These are phyloP conservation scores for Phyllosticta ampelicida DNA, from an alignment of 2,329 filamentous ascomycete species.

Conservation along the genomic window DNA sequence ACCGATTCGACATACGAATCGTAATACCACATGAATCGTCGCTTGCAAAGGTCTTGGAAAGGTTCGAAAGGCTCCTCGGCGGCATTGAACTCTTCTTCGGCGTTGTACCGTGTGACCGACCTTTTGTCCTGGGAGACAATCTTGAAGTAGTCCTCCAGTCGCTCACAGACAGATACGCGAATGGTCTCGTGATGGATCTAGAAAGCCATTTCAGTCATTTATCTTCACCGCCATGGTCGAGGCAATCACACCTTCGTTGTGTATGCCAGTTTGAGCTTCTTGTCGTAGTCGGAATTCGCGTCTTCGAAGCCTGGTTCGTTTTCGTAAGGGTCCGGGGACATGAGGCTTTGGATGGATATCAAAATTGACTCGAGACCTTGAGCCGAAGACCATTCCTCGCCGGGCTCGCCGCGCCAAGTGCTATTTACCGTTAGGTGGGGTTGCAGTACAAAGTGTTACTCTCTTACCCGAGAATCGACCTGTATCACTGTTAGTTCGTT, in stretches of 20 bases:
- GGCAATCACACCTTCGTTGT: constrained; percentile 55
- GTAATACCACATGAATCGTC: constrained; percentile 91
- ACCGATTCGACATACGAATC: constrained; percentile 71
- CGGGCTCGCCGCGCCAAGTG: constrained; percentile 83
- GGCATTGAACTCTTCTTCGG: constrained; percentile 38
- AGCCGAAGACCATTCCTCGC: constrained; percentile 93
- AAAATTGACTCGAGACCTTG: constrained; percentile 91
- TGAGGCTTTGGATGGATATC: constrained; percentile 89
- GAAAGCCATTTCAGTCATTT: constrained; percentile 6
- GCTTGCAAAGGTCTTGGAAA: constrained; percentile 83
- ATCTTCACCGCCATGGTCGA: not conserved
- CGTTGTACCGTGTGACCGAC: constrained; percentile 36
- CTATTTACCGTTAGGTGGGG: constrained; percentile 36
- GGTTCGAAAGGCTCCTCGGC: constrained; percentile 57
- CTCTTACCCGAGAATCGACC: constrained; percentile 72
- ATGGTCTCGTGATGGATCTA: constrained; percentile 87
- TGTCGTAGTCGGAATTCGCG: constrained; percentile 55
- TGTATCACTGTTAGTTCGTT: constrained; percentile 25
- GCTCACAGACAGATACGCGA: constrained; percentile 73
- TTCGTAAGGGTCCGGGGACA: constrained; percentile 88
- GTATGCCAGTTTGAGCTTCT: constrained; percentile 64
- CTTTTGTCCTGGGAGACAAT: constrained; percentile 35
- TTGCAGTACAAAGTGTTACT: constrained; percentile 9
- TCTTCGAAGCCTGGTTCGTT: constrained; percentile 93
- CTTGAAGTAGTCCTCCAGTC: constrained; percentile 67